Evolutionary conservation across 2,329 filamentous ascomycete genomes (phyloP), one percentile per base, ranked within the genome.

Genomic region (Colletotrichum theobromicola): DNA sequence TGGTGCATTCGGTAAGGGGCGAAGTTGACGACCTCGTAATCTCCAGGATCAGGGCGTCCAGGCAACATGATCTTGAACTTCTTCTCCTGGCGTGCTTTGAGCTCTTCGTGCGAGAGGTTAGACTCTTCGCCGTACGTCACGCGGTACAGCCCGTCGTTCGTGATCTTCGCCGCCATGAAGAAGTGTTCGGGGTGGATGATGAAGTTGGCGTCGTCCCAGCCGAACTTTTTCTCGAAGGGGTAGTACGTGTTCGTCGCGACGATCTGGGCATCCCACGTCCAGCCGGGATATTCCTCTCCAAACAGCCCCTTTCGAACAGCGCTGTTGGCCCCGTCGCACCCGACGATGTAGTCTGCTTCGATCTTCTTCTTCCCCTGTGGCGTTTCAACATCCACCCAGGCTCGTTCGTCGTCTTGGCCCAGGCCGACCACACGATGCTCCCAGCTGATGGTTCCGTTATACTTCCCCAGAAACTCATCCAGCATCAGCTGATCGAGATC

Each of bases 171-270:
- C 3, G 90, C 90, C 90, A 93, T 91, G 67, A 81, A 87, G 81
- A 90, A 93, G 78, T 93, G 85, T 26, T 90, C 87, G 0, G 90
- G 91, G 76, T 93, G 87, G 35, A 92, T 85, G 76, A 92, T 89
- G 80, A 92, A 92, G 79, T 91, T 91, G 15, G 87, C 87, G 76
- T 92, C 89, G 69, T 85, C 82, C 77, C 85, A 91, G 30, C 85
- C 87, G 76, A 86, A 90, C 75, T 88, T 88, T 8, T 79, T 80
- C 16, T 86, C 83, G 72, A 93, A 91, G 76, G 91, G 89, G 74
- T 93, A 91, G 79, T 92, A 92, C 13, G 90, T 89, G 83, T 93
- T 92, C 7, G 90, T 92, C 58, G 91, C 90, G 18, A 93, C 86
- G 72, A 93, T 91, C 79, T 91, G 90, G 72, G 86, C 85, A 67